Base-by-base conservation (phyloP, 305 asterid species). In the Solanum hybrid region DNA sequence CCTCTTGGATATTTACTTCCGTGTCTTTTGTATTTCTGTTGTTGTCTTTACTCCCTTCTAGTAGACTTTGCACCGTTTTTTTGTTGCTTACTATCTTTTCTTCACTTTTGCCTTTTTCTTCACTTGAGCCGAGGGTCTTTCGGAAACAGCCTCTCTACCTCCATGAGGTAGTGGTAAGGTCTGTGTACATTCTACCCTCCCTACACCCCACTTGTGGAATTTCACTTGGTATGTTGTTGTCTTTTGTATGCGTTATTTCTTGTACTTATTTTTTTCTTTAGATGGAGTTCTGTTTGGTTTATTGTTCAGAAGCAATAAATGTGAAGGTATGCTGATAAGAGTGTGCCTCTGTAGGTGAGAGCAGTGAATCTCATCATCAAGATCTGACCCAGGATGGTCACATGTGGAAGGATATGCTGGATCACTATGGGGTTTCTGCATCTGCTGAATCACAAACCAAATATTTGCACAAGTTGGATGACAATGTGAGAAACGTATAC, bases 321-420 rank as follows among this genome's bases (percentile, higher is more conserved):
- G 77, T 46, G 36, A 38, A 35, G 88, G 81, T 42, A 87, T 88
- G 66, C 85, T 91, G 89, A 91, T 94, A 90, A 93, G 73, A 46
- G 66, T 66, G 75, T 91, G 79, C 31, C 89, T 91, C 91, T 92
- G 90, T 93, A 96, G 98, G 90, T 88, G 93, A 89, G 64, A 90
- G 86, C 76, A 66, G 89, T 91, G 92, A 87, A 79, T 90, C 92
- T 72, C 90, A 87, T 72, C 90, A 89, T 82, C 94, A 93, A 40
- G 92, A 89, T 84, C 85, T 92, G 78, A 92, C 80, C 78, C 90
- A 64, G 26, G 98, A 93, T 86, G 94, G 82, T 80, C 92, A 92
- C 87, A 91, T 93, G 89, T 95, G 99, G 98, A 91, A 92, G 79
- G 95, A 94, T 80, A 91, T 93, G 95, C 93, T 93, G 40, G 93